Conservation (phyloP, 768 basidiomycete genomes). For the Nidularia pulvinata region DNA sequence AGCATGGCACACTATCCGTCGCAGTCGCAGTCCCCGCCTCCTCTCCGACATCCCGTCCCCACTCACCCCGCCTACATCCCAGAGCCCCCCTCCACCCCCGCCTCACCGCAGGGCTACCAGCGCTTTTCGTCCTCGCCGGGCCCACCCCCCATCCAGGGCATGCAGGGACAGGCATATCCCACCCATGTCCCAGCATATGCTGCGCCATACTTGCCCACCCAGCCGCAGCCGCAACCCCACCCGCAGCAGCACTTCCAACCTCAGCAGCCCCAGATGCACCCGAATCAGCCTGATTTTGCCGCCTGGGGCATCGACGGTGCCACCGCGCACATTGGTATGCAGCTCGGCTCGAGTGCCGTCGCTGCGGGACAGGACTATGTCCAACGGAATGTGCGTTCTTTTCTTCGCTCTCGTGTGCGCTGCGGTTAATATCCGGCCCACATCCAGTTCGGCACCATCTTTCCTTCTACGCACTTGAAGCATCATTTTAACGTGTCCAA, state of each 20-base stretch:
- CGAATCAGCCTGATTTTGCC: conserved; percentile 47
- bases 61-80: conserved; percentile 88
- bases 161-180: conserved; percentile 20
- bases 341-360: conserved; percentile 89
- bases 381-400: conserved; percentile 78
- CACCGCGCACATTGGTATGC: conserved; percentile 96
- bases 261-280: conserved; percentile 19
- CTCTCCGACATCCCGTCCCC: conserved; percentile 85
- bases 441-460: conserved; percentile 74
- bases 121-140: conserved; percentile 66
- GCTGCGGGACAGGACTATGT: conserved; percentile 96
- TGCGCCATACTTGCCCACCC: conserved; percentile 46
- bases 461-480: conserved; percentile 79
- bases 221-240: conserved; percentile 16
- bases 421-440: conserved; percentile 1
- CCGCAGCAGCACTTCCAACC: conserved; percentile 9
- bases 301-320: conserved; percentile 91
- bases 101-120: conserved; percentile 75
- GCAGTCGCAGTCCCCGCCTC: conserved; percentile 61
- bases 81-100: conserved; percentile 77
- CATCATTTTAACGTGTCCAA: conserved; percentile 97
- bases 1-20: too few relatives aligned
- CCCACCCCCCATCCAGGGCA: conserved; percentile 19
- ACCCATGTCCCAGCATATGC: conserved; percentile 46
- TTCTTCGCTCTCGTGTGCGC: background rate